phyloP scores from a whole-genome alignment of 2,329 filamentous ascomycete species.

The Neofusicoccum laricinum region DNA sequence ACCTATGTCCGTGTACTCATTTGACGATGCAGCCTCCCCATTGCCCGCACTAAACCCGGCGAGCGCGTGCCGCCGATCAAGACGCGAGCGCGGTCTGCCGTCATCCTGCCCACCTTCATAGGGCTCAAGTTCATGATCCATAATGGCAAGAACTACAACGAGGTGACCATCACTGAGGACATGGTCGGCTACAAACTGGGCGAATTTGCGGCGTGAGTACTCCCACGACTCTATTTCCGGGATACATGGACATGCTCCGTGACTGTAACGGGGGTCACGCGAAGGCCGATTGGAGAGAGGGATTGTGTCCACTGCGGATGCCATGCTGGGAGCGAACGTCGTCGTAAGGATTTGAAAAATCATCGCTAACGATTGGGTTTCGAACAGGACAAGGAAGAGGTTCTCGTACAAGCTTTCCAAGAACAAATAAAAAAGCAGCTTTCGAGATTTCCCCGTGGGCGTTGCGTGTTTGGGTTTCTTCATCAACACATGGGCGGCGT shows the following conservation, averaged over 20 bases:
- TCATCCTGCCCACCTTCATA: conserved; percentile 89
- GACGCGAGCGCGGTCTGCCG: conserved; percentile 83
- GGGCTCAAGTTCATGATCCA: conserved; percentile 86
- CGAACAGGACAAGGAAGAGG: conserved; percentile 60
- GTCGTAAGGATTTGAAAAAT: background rate
- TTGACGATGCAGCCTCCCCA: conserved; percentile 54
- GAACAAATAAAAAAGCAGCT: conserved; percentile 53
- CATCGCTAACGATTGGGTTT: conserved; percentile 17
- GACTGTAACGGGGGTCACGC: too few relatives aligned
- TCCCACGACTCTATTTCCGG: background rate
- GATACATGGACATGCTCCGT: too few relatives aligned
- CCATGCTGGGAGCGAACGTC: background rate
- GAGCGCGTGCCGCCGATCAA: conserved; percentile 69
- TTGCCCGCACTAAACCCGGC: conserved; percentile 58
- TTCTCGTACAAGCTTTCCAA: conserved; percentile 69
- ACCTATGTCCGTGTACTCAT: background rate
- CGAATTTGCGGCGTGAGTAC: conserved; percentile 80
- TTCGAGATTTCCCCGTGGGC: background rate
- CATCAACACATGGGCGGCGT: conserved; percentile 16
- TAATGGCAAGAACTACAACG: conserved; percentile 84
- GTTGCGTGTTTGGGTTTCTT: background rate
- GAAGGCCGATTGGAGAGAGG: background rate
- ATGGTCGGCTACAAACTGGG: conserved; percentile 96
- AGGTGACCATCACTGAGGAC: conserved; percentile 82
- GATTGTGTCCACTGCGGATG: background rate